These are phyloP conservation scores for Suillus americanus DNA, from an alignment of 768 basidiomycete genomes.

Conservation along the genomic window DNA sequence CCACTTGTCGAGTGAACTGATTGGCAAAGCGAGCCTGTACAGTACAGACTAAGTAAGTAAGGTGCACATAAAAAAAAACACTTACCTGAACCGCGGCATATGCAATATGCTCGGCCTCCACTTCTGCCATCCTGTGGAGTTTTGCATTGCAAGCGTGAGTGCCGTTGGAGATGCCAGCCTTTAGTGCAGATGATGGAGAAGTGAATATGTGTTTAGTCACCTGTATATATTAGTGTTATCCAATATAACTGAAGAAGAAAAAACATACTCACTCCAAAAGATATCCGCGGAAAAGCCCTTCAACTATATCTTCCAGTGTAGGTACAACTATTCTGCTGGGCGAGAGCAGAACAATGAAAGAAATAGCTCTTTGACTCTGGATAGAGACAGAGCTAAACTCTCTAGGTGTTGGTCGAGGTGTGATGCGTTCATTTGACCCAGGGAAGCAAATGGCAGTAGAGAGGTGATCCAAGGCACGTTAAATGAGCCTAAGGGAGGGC, in stretches of 20 bases:
- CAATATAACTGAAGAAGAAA: neutral
- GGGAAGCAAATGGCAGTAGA: too few species aligned
- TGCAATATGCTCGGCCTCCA: slow-evolving; percentile 8
- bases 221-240: neutral
- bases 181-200: neutral
- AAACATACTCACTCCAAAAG: slow-evolving; percentile 2
- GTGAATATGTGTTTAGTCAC: slow-evolving; percentile 3
- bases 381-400: too few species aligned
- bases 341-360: too few species aligned
- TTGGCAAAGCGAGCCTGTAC: neutral
- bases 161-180: neutral
- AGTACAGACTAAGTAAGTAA: neutral
- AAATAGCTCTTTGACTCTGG: too few species aligned
- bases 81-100: neutral
- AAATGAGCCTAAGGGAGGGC: too few species aligned
- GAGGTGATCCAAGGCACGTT: too few species aligned
- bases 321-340: too few species aligned
- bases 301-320: neutral
- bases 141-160: slow-evolving; percentile 1
- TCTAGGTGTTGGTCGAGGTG: too few species aligned
- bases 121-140: slow-evolving; percentile 1
- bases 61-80: neutral
- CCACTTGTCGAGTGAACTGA: neutral
- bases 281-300: slow-evolving; percentile 4
- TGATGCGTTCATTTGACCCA: too few species aligned